Evolutionary conservation across 73 alveolate genomes (phyloP), one percentile per base, ranked within the genome.

Genomic region (Symbiodinium pilosum): DNA sequence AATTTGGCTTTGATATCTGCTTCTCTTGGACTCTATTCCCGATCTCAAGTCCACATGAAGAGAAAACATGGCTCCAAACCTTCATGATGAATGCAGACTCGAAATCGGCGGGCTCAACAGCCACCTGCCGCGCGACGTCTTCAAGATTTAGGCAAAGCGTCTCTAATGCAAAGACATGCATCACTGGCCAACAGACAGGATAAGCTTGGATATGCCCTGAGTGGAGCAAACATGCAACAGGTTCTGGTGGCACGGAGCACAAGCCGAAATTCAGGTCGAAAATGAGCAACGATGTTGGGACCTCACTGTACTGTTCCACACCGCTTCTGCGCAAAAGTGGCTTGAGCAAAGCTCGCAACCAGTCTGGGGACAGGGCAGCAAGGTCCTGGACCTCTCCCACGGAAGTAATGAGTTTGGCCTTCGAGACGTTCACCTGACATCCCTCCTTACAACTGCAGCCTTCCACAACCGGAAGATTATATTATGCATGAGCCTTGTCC

Each of bases 241-340:
- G 38, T 20, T 64, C 81, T n/a, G 39, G 30, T 30, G 81, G 81
- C 38, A 64, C 81, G 40, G 88, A 43, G 77, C 97, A 91, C 51
- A 91, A 47, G 32, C 14, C 97, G 51, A 91, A 91, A n/a, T 59
- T 71, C 89, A 91, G 71, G 88, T 91, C 97, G 21, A 42, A 91
- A 32, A 69, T 18, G 14, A 91, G 20, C 59, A 91, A 34, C 28
- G 81, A 30, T 24, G 77, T 34, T 40, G 54, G 52, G 21, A 77
- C 56, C 85, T 73, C 81, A n/a, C n/a, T n/a, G 30, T 64, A 26
- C 38, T 1, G 24, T 18, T 20, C 14, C 0, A 64, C 38, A 24
- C 81, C 30, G 24, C 39, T 38, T 3, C 24, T 6, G 30, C 81
- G 81, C 81, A 20, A 64, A 34, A 28, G 24, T 32, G 14, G 20